Evolutionary conservation across 2,329 filamentous ascomycete genomes (phyloP).

Genomic region (Onygenales sp.): DNA sequence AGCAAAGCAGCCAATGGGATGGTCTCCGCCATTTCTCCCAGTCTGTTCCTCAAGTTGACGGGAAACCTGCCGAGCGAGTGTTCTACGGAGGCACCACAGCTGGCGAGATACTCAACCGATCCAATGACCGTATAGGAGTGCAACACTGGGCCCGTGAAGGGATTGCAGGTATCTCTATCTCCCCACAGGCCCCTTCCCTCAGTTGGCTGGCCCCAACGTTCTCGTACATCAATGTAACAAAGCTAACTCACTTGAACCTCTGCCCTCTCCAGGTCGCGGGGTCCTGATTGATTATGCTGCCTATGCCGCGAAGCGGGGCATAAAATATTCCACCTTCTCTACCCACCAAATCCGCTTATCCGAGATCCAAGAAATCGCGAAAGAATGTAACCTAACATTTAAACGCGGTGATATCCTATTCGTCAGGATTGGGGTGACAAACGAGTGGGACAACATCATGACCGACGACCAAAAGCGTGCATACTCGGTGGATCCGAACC

Average conservation of each 20-base stretch:
- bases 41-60: slow-evolving; percentile 23
- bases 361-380: slow-evolving; percentile 30
- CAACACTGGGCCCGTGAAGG: slow-evolving; percentile 43
- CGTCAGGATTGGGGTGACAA: slow-evolving; percentile 34
- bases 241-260: background rate
- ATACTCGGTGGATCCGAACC: slow-evolving; percentile 27
- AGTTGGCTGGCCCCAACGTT: background rate
- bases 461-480: slow-evolving; percentile 21
- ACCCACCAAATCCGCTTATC: slow-evolving; percentile 28
- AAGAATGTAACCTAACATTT: slow-evolving; percentile 35
- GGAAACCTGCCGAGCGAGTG: slow-evolving; percentile 24
- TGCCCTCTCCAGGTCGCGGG: slow-evolving; percentile 32
- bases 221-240: background rate
- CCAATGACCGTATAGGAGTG: slow-evolving; percentile 39
- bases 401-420: slow-evolving; percentile 44
- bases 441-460: slow-evolving; percentile 33
- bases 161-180: slow-evolving; percentile 27
- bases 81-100: slow-evolving; percentile 42
- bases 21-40: slow-evolving; percentile 42
- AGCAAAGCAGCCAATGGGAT: slow-evolving; percentile 46
- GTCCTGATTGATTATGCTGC: slow-evolving; percentile 43
- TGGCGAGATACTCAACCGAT: slow-evolving; percentile 36
- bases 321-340: slow-evolving; percentile 34
- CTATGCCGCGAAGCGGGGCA: slow-evolving; percentile 33
- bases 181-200: background rate